Evolutionary conservation across 2,329 filamentous ascomycete species (phyloP).

Genomic region (Coccinonectria pachysandricola): DNA sequence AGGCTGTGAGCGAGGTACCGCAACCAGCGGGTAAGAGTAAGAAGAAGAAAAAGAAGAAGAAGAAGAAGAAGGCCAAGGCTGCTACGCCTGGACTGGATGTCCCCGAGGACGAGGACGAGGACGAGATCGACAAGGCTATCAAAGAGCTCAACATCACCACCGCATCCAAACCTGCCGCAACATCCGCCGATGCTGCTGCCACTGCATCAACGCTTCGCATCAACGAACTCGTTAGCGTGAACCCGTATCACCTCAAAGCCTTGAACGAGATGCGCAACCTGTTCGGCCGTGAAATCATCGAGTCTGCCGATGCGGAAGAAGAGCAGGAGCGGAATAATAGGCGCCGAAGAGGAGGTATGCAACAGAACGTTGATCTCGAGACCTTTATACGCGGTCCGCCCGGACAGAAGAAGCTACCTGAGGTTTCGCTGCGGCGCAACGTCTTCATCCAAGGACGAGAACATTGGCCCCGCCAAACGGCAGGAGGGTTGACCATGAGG

Average conservation of each 20-base stretch:
- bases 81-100: conserved; percentile 10
- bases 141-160: conserved; percentile 34
- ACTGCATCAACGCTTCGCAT: conserved; percentile 16
- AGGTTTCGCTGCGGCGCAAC: conserved; percentile 65
- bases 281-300: conserved; percentile 48
- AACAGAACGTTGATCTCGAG: conserved; percentile 43
- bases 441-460: conserved; percentile 80
- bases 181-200: conserved; percentile 1
- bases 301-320: conserved; percentile 40
- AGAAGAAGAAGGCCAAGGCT: conserved; percentile 25
- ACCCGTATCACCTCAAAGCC: conserved; percentile 67
- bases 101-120: conserved; percentile 20
- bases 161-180: conserved; percentile 2
- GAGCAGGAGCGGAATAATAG: conserved; percentile 30
- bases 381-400: conserved; percentile 44
- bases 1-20: conserved; percentile 12
- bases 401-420: conserved; percentile 51
- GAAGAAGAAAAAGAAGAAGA: conserved; percentile 30
- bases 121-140: conserved; percentile 48
- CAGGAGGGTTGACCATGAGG: conserved; percentile 78
- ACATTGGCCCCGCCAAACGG: conserved; percentile 70
- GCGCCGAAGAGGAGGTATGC: no score
- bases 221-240: conserved; percentile 37
- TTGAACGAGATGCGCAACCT: conserved; percentile 76
- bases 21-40: conserved; percentile 16